These are phyloP conservation scores for Acer yangbiense DNA, from an alignment of 345 rosid genomes.

Conservation along the genomic window DNA sequence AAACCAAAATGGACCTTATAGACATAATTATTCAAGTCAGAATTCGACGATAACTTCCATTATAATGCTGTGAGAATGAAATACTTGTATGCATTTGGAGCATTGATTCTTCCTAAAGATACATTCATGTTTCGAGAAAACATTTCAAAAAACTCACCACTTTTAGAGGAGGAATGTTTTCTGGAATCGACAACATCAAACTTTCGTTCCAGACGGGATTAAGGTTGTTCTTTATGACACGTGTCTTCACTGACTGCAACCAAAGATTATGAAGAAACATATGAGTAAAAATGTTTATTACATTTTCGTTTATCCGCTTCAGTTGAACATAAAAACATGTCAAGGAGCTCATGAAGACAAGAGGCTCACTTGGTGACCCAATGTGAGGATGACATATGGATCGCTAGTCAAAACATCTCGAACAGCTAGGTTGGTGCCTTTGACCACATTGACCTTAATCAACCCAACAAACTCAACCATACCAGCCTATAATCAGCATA, in stretches of 20 bases:
- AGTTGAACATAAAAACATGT: conserved; percentile 7
- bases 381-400: conserved; percentile 84
- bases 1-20: conserved; percentile 3
- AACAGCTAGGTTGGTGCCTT: conserved; percentile 89
- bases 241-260: conserved; percentile 82
- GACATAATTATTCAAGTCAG: not conserved
- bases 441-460: conserved; percentile 92
- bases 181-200: conserved; percentile 93
- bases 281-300: not conserved
- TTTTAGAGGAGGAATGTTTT: conserved; percentile 82
- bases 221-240: conserved; percentile 91
- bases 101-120: not conserved
- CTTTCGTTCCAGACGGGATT: conserved; percentile 99
- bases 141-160: conserved; percentile 52
- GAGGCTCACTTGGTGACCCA: conserved; percentile 86
- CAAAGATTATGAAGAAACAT: conserved; percentile 9
- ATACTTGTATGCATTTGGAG: not conserved
- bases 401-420: conserved; percentile 91
- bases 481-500: conserved; percentile 66
- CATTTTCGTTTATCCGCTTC: conserved; percentile 2
- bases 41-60: too few relatives aligned
- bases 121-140: not conserved
- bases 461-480: conserved; percentile 98
- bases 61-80: too few relatives aligned
- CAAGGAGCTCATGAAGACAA: conserved; percentile 5